phyloP scores from a whole-genome alignment of 1,284 basidiomycete species.

The Melampsora americana region DNA sequence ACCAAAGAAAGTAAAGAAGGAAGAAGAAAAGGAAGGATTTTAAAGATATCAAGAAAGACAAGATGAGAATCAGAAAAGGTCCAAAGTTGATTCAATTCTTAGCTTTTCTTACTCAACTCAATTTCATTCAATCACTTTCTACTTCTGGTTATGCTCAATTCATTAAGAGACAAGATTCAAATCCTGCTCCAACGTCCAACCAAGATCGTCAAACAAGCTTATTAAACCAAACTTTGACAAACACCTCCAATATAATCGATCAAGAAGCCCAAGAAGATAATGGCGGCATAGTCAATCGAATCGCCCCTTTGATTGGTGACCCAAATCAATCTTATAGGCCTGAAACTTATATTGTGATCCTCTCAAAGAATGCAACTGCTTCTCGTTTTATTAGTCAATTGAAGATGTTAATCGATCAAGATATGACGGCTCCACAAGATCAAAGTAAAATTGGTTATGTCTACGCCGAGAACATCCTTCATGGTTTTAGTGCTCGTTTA shows the following conservation, averaged over 20 bases:
- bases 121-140: not conserved
- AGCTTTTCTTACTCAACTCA: slow-evolving; percentile 1
- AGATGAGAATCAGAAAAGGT: too few species aligned
- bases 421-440: not conserved
- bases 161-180: not conserved
- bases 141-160: not conserved
- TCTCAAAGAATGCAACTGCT: not conserved
- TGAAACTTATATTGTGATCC: not conserved
- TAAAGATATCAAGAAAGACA: not conserved
- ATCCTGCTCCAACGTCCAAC: not conserved
- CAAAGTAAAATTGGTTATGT: slow-evolving; percentile 33
- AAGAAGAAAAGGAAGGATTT: not conserved
- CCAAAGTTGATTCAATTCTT: not conserved
- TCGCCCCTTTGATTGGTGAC: not conserved
- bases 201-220: not conserved
- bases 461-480: slow-evolving; percentile 6
- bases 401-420: not conserved
- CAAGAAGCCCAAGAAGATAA: not conserved
- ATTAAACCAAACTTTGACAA: not conserved
- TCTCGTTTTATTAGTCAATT: not conserved
- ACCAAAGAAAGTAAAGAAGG: not conserved
- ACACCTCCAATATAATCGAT: too few species aligned
- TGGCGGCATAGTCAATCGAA: not conserved
- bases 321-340: not conserved
- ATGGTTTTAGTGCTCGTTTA: slow-evolving; percentile 38